Base-by-base conservation (phyloP, 495 filamentous ascomycete species). In the Trichoderma parareesei region DNA sequence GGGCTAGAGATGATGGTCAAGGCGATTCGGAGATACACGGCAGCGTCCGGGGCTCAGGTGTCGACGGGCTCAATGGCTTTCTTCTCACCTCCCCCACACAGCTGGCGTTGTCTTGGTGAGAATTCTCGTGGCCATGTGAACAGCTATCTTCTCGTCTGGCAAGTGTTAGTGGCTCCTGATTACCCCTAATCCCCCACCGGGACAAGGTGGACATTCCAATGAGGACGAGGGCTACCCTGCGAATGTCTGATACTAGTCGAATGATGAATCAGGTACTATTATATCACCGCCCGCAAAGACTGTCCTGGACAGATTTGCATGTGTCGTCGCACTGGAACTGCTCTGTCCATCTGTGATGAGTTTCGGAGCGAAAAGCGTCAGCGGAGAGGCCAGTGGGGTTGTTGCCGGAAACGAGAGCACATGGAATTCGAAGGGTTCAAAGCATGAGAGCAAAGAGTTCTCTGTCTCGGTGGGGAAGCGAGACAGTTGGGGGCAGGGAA, bases 91-190 rank as follows among this genome's bases (percentile, higher is more conserved):
- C 27, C 27, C 33, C 53, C 53, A 48, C 53, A 57, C 46, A 46
- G 13, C 20, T 55, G 33, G 33, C 53, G 33, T 27, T 57, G 27
- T 37, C 16, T 57, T 37, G 53, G 27, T 57, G 53, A 57, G 53
- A 57, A 57, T 57, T 57, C 53, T 57, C 53, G 18, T 57, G 53
- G 53, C 53, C 53, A 57, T 57, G 53, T 57, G 53, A 57, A 37
- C 53, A 49, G 16, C n/a, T 18, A 49, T 9, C 53, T 0, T 10
- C 33, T 37, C 53, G 11, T 57, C 18, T 33, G 53, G 18, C 27
- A 57, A 20, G 27, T 4, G 53, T 57, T 57, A 57, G 53, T 37
- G 53, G 53, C 53, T 16, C 53, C 53, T 10, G 37, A 10, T 57
- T 57, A n/a, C 53, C 53, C 53, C 53, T 57, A 57, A 38, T 10